Base-by-base conservation (phyloP, 257 asterid species). In the Craterostigma plantagineum region DNA sequence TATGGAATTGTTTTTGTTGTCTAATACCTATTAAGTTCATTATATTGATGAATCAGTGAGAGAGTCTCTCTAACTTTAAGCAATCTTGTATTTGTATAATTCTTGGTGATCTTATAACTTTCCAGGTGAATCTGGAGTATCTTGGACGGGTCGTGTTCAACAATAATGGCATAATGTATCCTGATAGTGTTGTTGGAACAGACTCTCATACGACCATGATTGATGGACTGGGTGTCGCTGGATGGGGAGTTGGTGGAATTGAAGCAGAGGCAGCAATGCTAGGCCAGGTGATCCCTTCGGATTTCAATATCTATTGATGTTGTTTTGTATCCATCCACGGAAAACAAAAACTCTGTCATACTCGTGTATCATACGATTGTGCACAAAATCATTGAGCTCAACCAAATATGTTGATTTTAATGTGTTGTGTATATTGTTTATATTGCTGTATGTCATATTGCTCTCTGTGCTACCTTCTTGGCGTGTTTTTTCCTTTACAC, bases 211-310 rank as follows among this genome's bases (percentile, higher is more conserved):
- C 96, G 9, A 79, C 96, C 48, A 84, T 84, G 96, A 80, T 84
- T 57, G 90, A 84, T 59, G 93, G 92, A 14, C 59, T 84, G 59
- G 93, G 96, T 38, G 92, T 80, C 58, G 93, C 96, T 54, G 96
- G 93, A 56, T 84, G 96, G 96, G 96, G 96, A 43, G 96, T 84
- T 42, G 96, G 96, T 55, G 93, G 93, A 48, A 84, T 84, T 61
- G 96, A 84, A 70, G 96, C 96, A 14, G 96, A 84, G 79, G 93
- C 93, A 5, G 55, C 91, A 33, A 80, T 84, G 93, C 92, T 80
- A 47, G 93, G 96, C 33, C 96, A 85, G 92, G 94, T 81, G 54
- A 56, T 8, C 5, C 30, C 30, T 2, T 6, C 30, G 6, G 30
- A 23, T 6, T 23, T 23, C 4, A 23, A 23, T 23, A 37, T 13